Evolutionary conservation across 257 asterid genomes (phyloP).

Genomic region (Fraxinus excelsior): DNA sequence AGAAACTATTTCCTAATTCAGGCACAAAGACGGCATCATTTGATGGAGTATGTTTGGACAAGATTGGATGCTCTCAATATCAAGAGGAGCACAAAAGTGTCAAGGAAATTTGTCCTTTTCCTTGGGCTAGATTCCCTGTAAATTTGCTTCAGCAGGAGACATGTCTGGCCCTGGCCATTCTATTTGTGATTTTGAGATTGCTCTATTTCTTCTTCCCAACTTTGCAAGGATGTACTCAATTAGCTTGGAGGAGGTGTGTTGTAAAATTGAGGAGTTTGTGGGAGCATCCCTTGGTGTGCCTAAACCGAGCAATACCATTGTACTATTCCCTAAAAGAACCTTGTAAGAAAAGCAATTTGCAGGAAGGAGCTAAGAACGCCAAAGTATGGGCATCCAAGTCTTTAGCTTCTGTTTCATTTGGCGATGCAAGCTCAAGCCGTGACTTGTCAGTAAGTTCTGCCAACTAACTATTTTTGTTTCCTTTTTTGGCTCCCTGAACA

Average conservation of each 20-base stretch:
- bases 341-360: slow-evolving; percentile 72
- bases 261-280: slow-evolving; percentile 53
- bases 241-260: slow-evolving; percentile 57
- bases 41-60: slow-evolving; percentile 38
- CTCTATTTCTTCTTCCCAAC: slow-evolving; percentile 51
- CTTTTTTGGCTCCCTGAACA: not conserved
- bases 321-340: slow-evolving; percentile 63
- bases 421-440: slow-evolving; percentile 63
- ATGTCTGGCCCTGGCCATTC: slow-evolving; percentile 67
- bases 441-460: slow-evolving; percentile 38
- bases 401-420: slow-evolving; percentile 70
- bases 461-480: slow-evolving; percentile 17
- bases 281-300: slow-evolving; percentile 49
- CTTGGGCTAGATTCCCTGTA: slow-evolving; percentile 82
- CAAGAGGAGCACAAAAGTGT: slow-evolving; percentile 33
- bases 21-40: slow-evolving; percentile 43
- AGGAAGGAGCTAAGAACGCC: slow-evolving; percentile 84
- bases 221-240: slow-evolving; percentile 41
- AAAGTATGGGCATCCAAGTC: slow-evolving; percentile 89
- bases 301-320: slow-evolving; percentile 56
- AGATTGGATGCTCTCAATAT: slow-evolving; percentile 44
- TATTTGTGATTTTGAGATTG: slow-evolving; percentile 62
- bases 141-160: slow-evolving; percentile 71
- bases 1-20: slow-evolving; percentile 22
- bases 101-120: slow-evolving; percentile 70